A percentile compares a stretch with the other conserved stretches of the same genome.
Conservation (phyloP, 208 protist species). For the Entamoeba invadens region DNA sequence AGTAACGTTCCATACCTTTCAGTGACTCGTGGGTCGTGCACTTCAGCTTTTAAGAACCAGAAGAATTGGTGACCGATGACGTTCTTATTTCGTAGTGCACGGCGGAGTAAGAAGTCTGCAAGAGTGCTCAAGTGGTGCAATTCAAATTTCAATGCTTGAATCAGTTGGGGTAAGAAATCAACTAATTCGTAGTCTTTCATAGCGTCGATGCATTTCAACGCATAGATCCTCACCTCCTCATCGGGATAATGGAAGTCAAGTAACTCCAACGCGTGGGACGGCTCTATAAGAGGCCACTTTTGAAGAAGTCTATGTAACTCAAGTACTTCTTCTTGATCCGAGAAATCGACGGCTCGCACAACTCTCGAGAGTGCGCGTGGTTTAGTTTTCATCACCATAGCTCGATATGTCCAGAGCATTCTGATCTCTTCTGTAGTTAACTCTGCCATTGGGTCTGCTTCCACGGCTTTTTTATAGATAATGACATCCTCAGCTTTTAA, state of each 20-base stretch:
- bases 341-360: not conserved
- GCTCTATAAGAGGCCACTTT: not conserved
- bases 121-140: not conserved
- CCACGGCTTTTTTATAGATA: not conserved
- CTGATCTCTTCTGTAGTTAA: not conserved
- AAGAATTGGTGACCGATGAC: not conserved
- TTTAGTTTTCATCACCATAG: not conserved
- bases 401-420: not conserved
- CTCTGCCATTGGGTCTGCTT: not conserved
- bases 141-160: not conserved
- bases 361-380: not conserved
- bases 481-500: not conserved
- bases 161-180: not conserved
- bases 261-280: not conserved
- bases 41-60: conserved; percentile 9
- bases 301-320: not conserved
- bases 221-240: not conserved
- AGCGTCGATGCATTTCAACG: not conserved
- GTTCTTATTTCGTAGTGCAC: not conserved
- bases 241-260: not conserved
- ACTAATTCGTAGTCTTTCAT: not conserved
- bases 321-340: not conserved
- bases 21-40: not conserved
- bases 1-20: not conserved
- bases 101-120: not conserved